Conservation (phyloP, 1,284 basidiomycete genomes). For the Psilocybe mexicana region DNA sequence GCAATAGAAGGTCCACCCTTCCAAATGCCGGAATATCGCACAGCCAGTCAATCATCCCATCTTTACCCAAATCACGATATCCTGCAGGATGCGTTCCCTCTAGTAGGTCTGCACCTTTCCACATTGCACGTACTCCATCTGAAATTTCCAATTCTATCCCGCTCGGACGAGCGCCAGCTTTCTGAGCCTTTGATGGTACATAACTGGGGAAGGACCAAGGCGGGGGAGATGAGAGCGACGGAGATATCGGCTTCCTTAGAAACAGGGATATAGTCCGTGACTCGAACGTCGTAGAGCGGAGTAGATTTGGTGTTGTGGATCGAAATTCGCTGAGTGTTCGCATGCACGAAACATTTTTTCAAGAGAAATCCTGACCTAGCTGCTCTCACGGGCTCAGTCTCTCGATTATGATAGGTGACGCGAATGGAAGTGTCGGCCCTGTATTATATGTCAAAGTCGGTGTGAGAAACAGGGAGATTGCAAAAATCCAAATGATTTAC, state of each 20-base stretch:
- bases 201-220: constrained; percentile 11
- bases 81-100: constrained; percentile 13
- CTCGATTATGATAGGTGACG: constrained; percentile 30
- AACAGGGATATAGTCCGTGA: constrained; percentile 38
- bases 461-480: background rate
- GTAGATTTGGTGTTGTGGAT: constrained; percentile 34
- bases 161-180: background rate
- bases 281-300: constrained; percentile 27
- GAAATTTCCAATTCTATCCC: constrained; percentile 22
- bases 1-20: constrained; percentile 1
- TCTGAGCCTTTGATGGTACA: constrained; percentile 3
- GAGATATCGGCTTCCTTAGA: constrained; percentile 32
- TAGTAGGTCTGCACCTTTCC: constrained; percentile 33
- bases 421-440: constrained; percentile 33
- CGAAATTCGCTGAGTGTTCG: constrained; percentile 32
- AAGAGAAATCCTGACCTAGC: constrained; percentile 27
- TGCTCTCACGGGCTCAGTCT: constrained; percentile 22
- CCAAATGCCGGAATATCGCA: constrained; percentile 15
- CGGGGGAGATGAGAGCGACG: constrained; percentile 29
- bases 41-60: constrained; percentile 35
- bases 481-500: constrained; percentile 22
- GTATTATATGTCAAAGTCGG: background rate
- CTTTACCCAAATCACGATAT: constrained; percentile 23
- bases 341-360: constrained; percentile 24
- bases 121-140: constrained; percentile 32